Conservation (phyloP, 805 yeast genomes). For the Kuraishia hungarica region DNA sequence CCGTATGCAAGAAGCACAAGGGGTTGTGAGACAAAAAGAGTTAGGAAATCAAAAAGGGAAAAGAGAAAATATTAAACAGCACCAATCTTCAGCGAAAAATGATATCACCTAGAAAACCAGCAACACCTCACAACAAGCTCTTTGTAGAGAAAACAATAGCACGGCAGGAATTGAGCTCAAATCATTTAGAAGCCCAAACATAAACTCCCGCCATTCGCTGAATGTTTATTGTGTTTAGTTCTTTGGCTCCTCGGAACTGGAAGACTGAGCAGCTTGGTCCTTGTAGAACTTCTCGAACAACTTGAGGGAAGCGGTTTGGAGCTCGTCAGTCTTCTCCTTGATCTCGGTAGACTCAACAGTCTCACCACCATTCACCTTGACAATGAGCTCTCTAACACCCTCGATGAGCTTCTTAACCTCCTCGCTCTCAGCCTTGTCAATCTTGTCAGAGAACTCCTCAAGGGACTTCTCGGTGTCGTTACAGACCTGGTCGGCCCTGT, state of each 20-base stretch:
- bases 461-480: conserved; percentile 87
- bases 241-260: conserved; percentile 12
- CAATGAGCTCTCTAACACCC: conserved; percentile 55
- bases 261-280: conserved; percentile 16
- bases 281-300: conserved; percentile 64
- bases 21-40: background rate
- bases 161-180: background rate
- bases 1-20: background rate
- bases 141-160: background rate
- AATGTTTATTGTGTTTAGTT: conserved; percentile 4
- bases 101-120: background rate
- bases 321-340: conserved; percentile 66
- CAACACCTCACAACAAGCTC: background rate
- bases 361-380: conserved; percentile 47
- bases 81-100: background rate
- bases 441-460: conserved; percentile 60
- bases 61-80: background rate
- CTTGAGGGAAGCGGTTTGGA: conserved; percentile 68
- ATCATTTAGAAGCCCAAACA: background rate
- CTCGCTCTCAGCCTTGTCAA: conserved; percentile 40
- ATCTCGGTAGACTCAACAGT: conserved; percentile 38
- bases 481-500: conserved; percentile 68
- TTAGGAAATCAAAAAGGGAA: background rate
- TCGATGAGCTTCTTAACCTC: conserved; percentile 44
- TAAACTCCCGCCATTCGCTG: background rate